Percentiles rank a stretch among this genome's conserved stretches.
phyloP scores from a whole-genome alignment of 225 moss, liverwort and hornwort species.

The Bryum argenteum region DNA sequence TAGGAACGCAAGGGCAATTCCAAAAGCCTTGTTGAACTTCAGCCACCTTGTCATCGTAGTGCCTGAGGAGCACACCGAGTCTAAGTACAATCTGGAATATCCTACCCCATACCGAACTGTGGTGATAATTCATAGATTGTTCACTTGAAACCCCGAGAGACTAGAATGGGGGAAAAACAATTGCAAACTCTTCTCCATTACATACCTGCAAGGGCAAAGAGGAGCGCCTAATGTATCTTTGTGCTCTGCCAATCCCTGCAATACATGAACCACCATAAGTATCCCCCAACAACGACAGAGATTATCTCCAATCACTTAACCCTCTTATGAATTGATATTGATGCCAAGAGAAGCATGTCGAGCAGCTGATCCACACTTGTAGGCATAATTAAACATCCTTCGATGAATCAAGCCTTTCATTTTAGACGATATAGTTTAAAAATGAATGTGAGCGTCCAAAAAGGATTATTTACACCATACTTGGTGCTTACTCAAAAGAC shows the following conservation, averaged over 20 bases:
- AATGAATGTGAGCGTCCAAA: neutral
- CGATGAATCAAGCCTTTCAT: neutral
- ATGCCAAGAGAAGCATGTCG: neutral
- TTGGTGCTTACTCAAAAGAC: neutral
- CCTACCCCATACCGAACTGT: neutral
- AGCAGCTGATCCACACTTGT: neutral
- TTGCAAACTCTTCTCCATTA: neutral
- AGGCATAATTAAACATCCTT: no score
- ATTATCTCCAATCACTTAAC: no score
- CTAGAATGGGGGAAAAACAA: neutral
- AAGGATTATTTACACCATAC: neutral
- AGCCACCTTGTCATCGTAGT: constrained; percentile 91
- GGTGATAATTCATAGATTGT: neutral
- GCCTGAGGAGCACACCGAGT: constrained; percentile 48
- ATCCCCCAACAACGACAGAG: neutral
- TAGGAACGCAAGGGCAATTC: constrained; percentile 99
- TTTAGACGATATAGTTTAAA: neutral
- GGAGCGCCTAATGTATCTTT: constrained; percentile 93
- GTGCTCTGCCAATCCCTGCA: constrained; percentile 95
- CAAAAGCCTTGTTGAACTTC: constrained; percentile 99
- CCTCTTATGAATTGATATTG: neutral
- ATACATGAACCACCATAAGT: constrained; percentile 22
- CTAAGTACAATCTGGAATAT: neutral
- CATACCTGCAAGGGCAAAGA: constrained; percentile 93
- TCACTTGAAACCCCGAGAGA: neutral